Conservation (phyloP, 2,329 filamentous ascomycete genomes). For the Aschersonia sp. region DNA sequence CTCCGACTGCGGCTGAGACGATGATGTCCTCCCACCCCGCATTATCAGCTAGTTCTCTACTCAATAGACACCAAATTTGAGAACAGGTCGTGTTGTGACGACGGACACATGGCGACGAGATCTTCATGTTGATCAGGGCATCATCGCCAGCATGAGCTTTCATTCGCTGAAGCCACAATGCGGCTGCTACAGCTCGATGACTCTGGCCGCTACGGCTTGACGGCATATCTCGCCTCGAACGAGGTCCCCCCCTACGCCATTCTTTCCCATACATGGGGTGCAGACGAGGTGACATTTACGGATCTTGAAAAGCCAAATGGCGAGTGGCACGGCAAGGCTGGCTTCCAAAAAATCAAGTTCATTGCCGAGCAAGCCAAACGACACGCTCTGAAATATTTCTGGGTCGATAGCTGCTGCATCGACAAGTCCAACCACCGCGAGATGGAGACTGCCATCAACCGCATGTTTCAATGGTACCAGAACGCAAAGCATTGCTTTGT, state of each 20-base stretch:
- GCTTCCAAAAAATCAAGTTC: not conserved
- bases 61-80: too few species aligned
- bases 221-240: not conserved
- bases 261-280: slow-evolving; percentile 10
- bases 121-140: too few species aligned
- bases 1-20: too few species aligned
- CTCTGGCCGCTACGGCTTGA: too few species aligned
- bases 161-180: too few species aligned
- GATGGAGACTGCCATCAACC: not conserved
- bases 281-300: slow-evolving; percentile 6
- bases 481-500: slow-evolving; percentile 6
- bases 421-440: slow-evolving; percentile 5
- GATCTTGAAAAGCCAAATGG: slow-evolving; percentile 5
- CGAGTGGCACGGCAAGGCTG: not conserved
- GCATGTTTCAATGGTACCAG: slow-evolving; percentile 6
- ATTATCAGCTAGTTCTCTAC: too few species aligned
- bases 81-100: too few species aligned
- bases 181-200: too few species aligned
- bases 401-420: slow-evolving; percentile 9
- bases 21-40: too few species aligned
- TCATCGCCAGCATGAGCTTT: too few species aligned
- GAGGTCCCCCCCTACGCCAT: slow-evolving; percentile 7
- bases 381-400: slow-evolving; percentile 2
- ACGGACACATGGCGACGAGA: too few species aligned
- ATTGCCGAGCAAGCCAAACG: slow-evolving; percentile 1